These are phyloP conservation scores for Candida alai DNA, from an alignment of 805 yeast species.

Conservation along the genomic window DNA sequence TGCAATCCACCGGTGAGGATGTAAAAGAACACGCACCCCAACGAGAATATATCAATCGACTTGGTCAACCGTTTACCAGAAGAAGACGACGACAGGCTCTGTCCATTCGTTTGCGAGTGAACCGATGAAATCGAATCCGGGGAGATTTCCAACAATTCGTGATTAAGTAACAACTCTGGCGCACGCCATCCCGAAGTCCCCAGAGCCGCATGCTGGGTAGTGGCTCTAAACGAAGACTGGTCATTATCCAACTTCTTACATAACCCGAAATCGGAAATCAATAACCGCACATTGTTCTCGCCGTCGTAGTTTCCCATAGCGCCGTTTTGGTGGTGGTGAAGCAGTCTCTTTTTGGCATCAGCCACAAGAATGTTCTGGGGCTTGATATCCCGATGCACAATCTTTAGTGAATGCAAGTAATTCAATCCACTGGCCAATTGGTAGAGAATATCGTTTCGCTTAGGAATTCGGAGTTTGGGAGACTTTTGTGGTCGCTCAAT, in stretches of 20 bases:
- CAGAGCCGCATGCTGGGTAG: slow-evolving; percentile 81
- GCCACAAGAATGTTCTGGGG: slow-evolving; percentile 92
- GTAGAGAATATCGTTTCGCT: slow-evolving; percentile 29
- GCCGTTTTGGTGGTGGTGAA: not conserved
- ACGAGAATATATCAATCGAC: slow-evolving; percentile 88
- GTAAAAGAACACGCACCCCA: slow-evolving; percentile 92
- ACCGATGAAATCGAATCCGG: slow-evolving; percentile 34
- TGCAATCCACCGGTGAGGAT: slow-evolving; percentile 79
- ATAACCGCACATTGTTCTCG: slow-evolving; percentile 46
- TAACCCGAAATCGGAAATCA: slow-evolving; percentile 93
- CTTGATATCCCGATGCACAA: slow-evolving; percentile 91
- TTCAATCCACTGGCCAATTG: slow-evolving; percentile 84
- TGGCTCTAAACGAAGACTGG: slow-evolving; percentile 90
- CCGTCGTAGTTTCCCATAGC: slow-evolving; percentile 4
- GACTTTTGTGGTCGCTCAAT: slow-evolving; percentile 52
- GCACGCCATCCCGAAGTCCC: slow-evolving; percentile 99
- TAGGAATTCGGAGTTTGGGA: slow-evolving; percentile 26
- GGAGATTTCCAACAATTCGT: slow-evolving; percentile 30
- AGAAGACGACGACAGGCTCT: slow-evolving; percentile 7
- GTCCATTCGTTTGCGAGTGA: slow-evolving; percentile 11
- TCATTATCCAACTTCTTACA: slow-evolving; percentile 90
- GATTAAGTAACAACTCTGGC: slow-evolving; percentile 67
- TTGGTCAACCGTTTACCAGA: slow-evolving; percentile 63
- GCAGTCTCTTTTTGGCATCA: slow-evolving; percentile 47
- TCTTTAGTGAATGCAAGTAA: slow-evolving; percentile 83